A percentile compares a stretch with the other conserved stretches of the same genome.
These are phyloP conservation scores for Zymoseptoria ardabiliae DNA, from an alignment of 2,329 filamentous ascomycete species.

Conservation along the genomic window DNA sequence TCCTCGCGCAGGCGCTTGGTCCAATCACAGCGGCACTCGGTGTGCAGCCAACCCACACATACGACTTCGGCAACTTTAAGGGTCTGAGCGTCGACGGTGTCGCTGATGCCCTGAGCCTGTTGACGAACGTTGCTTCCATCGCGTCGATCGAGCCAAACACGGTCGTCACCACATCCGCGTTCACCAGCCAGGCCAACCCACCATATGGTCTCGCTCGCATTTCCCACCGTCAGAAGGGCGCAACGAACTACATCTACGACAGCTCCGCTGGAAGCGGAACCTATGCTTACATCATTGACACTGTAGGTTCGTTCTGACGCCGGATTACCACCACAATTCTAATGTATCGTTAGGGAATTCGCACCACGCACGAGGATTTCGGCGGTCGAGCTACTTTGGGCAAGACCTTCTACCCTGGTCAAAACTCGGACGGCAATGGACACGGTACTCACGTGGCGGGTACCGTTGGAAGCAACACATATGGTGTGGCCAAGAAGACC, in stretches of 20 bases:
- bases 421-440: constrained; percentile 44
- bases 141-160: constrained; percentile 34
- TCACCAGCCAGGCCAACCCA: constrained; percentile 32
- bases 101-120: constrained; percentile 25
- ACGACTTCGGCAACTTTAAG: constrained; percentile 33
- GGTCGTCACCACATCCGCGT: constrained; percentile 30
- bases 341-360: constrained; percentile 10
- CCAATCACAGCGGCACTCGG: constrained; percentile 12
- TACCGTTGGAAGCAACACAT: constrained; percentile 54
- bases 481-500: constrained; percentile 48
- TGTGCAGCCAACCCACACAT: constrained; percentile 26
- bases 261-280: constrained; percentile 28
- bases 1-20: constrained; percentile 12
- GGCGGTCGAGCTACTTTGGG: constrained; percentile 22
- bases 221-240: constrained; percentile 29
- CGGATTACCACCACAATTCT: no score
- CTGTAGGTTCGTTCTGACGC: no score
- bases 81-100: constrained; percentile 33
- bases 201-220: constrained; percentile 38
- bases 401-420: constrained; percentile 17
- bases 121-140: constrained; percentile 26
- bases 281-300: constrained; percentile 22
- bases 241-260: constrained; percentile 34
- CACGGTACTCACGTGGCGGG: constrained; percentile 60
- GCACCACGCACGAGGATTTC: constrained; percentile 20